phyloP scores from a whole-genome alignment of 1,139 yeast species.

The Hyphopichia burtonii region DNA sequence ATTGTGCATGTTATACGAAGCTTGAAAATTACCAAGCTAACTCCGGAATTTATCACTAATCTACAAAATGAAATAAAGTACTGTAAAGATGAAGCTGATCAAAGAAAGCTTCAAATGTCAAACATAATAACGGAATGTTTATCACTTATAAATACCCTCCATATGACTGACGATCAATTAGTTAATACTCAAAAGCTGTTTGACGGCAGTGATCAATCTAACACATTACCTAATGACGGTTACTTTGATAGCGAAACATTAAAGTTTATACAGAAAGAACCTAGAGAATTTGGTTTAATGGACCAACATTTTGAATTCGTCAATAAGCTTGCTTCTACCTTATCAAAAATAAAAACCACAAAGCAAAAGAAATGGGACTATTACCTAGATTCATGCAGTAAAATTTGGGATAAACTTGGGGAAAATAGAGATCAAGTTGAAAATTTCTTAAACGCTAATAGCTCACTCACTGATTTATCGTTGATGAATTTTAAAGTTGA shows the following conservation, averaged over 20 bases:
- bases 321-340: conserved; percentile 23
- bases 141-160: conserved; percentile 25
- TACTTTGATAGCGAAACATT: conserved; percentile 40
- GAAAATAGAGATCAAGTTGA: conserved; percentile 36
- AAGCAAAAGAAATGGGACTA: conserved; percentile 35
- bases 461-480: conserved; percentile 36
- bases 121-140: conserved; percentile 26
- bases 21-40: conserved; percentile 38
- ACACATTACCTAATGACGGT: conserved; percentile 15
- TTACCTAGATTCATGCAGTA: conserved; percentile 35
- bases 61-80: conserved; percentile 26
- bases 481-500: conserved; percentile 50
- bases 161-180: conserved; percentile 34
- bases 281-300: conserved; percentile 41
- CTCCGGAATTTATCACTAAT: conserved; percentile 24
- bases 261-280: conserved; percentile 33
- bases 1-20: conserved; percentile 35
- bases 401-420: conserved; percentile 52
- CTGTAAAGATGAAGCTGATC: conserved; percentile 24
- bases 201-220: conserved; percentile 11
- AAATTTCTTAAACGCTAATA: conserved; percentile 36
- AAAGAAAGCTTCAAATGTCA: conserved; percentile 24
- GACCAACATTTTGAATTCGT: conserved; percentile 35
- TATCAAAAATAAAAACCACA: conserved; percentile 27
- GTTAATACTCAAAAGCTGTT: conserved; percentile 31